Conservation (phyloP, 768 basidiomycete species). For the Russula virescens region DNA sequence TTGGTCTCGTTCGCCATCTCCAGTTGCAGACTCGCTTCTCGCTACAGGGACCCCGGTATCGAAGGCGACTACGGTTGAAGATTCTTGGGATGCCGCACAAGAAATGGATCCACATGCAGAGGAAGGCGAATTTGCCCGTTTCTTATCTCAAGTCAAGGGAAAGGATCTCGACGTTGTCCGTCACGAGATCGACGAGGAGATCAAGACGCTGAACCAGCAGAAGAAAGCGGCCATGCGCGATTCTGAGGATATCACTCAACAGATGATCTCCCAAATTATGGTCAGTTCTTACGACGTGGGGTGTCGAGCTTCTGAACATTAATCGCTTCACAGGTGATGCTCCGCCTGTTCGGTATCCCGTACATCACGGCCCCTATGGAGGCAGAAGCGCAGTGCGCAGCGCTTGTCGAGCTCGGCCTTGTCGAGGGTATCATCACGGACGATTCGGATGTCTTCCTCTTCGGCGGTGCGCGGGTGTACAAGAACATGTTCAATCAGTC, state of each 20-base stretch:
- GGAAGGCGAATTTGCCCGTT: slow-evolving; percentile 86
- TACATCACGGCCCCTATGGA: slow-evolving; percentile 99
- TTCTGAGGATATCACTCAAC: slow-evolving; percentile 90
- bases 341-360: slow-evolving; percentile 93
- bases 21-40: slow-evolving; percentile 25
- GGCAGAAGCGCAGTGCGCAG: slow-evolving; percentile 97
- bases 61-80: slow-evolving; percentile 34
- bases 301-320: neutral
- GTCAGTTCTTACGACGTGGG: slow-evolving; percentile 28
- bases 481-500: slow-evolving; percentile 99
- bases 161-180: slow-evolving; percentile 75
- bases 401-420: slow-evolving; percentile 74
- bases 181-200: slow-evolving; percentile 89
- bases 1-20: slow-evolving; percentile 39
- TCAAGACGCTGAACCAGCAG: slow-evolving; percentile 72
- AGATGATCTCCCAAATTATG: slow-evolving; percentile 86
- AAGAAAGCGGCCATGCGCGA: slow-evolving; percentile 87
- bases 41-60: slow-evolving; percentile 11
- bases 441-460: slow-evolving; percentile 98
- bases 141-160: slow-evolving; percentile 87
- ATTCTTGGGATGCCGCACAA: slow-evolving; percentile 74
- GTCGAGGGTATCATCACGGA: slow-evolving; percentile 99
- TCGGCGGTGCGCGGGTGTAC: slow-evolving; percentile 91
- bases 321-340: slow-evolving; percentile 55
- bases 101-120: slow-evolving; percentile 79